Evolutionary conservation across 345 rosid species (phyloP).

Genomic region (Brassica incana): DNA sequence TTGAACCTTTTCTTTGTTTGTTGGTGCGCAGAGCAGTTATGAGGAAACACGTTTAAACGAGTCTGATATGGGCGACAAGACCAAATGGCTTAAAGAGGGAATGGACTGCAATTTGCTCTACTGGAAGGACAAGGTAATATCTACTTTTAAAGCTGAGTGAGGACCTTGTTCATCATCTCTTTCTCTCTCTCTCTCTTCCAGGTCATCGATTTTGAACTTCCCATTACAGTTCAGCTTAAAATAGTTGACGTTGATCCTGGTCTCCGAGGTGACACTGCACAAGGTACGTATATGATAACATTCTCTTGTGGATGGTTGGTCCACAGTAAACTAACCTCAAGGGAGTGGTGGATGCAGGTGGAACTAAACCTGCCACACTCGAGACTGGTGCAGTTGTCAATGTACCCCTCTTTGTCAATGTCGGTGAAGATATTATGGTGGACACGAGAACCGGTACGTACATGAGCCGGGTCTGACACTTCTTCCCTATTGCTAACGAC

Average conservation of each 20-base stretch:
- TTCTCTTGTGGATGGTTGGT: neutral
- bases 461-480: slow-evolving; percentile 53
- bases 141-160: neutral
- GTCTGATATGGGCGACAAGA: slow-evolving; percentile 60
- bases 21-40: slow-evolving; percentile 47
- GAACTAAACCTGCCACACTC: slow-evolving; percentile 69
- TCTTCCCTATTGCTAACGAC: neutral
- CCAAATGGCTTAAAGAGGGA: slow-evolving; percentile 79
- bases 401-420: slow-evolving; percentile 67
- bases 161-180: neutral
- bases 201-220: slow-evolving; percentile 82
- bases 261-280: slow-evolving; percentile 75
- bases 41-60: slow-evolving; percentile 74
- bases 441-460: slow-evolving; percentile 83
- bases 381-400: slow-evolving; percentile 78
- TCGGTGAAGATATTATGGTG: slow-evolving; percentile 63
- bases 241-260: slow-evolving; percentile 84
- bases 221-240: slow-evolving; percentile 61
- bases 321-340: neutral
- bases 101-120: slow-evolving; percentile 76
- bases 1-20: neutral
- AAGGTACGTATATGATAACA: slow-evolving; percentile 50
- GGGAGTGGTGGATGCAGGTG: slow-evolving; percentile 50
- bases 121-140: slow-evolving; percentile 73
- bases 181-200: slow-evolving; percentile 26